These are phyloP conservation scores for Mortierella sp. DNA, from an alignment of 371 early-diverging fungal species.

Conservation along the genomic window DNA sequence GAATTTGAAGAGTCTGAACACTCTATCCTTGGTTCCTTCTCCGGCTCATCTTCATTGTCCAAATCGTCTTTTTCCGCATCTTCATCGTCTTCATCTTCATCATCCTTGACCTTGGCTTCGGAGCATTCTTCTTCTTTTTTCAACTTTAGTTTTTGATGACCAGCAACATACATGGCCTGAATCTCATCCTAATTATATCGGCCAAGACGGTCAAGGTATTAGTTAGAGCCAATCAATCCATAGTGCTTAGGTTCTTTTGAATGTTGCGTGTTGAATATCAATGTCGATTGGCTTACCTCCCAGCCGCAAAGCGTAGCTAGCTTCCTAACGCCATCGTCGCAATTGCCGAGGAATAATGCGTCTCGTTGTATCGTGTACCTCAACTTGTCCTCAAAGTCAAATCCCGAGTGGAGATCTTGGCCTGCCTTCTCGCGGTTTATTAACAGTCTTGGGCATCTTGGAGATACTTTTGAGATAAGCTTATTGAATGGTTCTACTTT, in stretches of 20 bases:
- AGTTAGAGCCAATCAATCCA: neutral
- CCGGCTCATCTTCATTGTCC: constrained; percentile 22
- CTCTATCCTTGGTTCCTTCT: neutral
- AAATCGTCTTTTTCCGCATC: constrained; percentile 18
- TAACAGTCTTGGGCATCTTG: constrained; percentile 83
- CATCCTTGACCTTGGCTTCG: neutral
- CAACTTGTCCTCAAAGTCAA: constrained; percentile 84
- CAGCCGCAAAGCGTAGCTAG: constrained; percentile 77
- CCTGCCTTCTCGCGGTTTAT: constrained; percentile 91
- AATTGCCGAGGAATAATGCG: constrained; percentile 79
- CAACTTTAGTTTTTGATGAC: constrained; percentile 24
- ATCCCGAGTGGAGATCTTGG: constrained; percentile 70
- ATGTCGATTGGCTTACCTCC: constrained; percentile 54
- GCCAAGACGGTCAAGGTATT: neutral
- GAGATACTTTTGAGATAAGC: constrained; percentile 75
- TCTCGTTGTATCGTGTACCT: constrained; percentile 72
- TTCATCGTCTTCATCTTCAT: constrained; percentile 21
- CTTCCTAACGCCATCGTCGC: constrained; percentile 80
- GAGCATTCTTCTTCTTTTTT: constrained; percentile 17
- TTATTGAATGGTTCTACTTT: constrained; percentile 92
- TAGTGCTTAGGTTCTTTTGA: too few species aligned
- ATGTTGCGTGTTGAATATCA: too few species aligned
- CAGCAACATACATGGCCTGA: constrained; percentile 37
- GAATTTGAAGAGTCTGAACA: constrained; percentile 7
- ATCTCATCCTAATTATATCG: constrained; percentile 31